Base-by-base conservation (phyloP, 2,329 filamentous ascomycete species). In the Alternaria incomplexa region DNA sequence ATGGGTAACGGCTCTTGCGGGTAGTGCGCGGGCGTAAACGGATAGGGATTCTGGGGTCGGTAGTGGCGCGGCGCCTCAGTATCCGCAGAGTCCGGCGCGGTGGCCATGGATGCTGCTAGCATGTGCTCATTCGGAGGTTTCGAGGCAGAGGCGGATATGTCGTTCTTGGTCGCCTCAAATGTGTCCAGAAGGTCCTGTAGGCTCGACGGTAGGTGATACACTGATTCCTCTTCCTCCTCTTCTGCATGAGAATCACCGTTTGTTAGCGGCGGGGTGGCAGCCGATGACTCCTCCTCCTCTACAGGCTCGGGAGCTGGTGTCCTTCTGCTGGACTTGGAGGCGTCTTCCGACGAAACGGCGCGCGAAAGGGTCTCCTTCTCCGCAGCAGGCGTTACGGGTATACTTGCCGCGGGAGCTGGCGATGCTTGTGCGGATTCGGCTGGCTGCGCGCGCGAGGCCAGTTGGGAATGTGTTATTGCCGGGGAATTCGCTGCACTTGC, bases 1-100 rank as follows among this genome's bases (percentile, higher is more conserved):
- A 98, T 93, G 3, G 91, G 84, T 45, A 97, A 85, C n/a, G 94
- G 91, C 77, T 97, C 93, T 76, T 96, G 93, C 7, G 96, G 96
- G 80, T 97, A 99, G 70, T 96, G 92, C 8, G 92, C 85, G 4
- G 90, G 90, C 6, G 91, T 91, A 72, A 91, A 84, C 1, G 81
- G 89, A 80, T 93, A 92, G 25, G 91, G 91, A 67, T 90, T 89
- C 68, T 94, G 91, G 4, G 96, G 94, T 68, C 90, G 90, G 83
- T 97, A 97, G 71, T 91, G 90, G 64, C 91, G 88, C 22, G 93
- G 92, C 63, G 92, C 89, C 74, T 97, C 93, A 20, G 92, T 88
- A 80, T 99, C 96, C 30, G 87, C 81, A 6, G 89, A 85, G 67
- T 95, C 92, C 2, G 94, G 93, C 64, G 89, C 90, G 60, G 84